A percentile compares a stretch with the other conserved stretches of the same genome.
Evolutionary conservation across 495 filamentous ascomycete genomes (phyloP).

Genomic region (Aspergillus cavernicola): DNA sequence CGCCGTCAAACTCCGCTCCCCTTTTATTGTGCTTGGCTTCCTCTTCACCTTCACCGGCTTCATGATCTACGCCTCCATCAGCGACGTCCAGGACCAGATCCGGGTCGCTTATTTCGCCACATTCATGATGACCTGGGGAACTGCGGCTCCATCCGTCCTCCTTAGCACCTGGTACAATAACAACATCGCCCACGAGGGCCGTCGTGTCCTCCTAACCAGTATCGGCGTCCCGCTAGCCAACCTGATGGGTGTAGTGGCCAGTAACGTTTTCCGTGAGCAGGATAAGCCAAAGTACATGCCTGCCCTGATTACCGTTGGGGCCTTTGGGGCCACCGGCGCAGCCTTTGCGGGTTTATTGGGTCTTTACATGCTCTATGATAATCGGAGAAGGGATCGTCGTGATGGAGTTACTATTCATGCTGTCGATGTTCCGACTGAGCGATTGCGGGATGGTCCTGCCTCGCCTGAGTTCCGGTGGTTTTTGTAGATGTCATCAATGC

Average conservation of each 20-base stretch:
- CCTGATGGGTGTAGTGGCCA: conserved; percentile 73
- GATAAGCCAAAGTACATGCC: conserved; percentile 73
- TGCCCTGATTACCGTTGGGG: conserved; percentile 67
- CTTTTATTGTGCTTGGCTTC: conserved; percentile 71
- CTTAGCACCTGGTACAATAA: conserved; percentile 70
- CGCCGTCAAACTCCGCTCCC: conserved; percentile 60
- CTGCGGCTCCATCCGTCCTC: conserved; percentile 50
- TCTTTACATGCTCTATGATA: conserved; percentile 68
- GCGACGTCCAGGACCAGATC: conserved; percentile 53
- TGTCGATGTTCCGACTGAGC: conserved; percentile 64
- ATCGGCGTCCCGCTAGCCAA: conserved; percentile 75
- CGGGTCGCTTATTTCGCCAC: conserved; percentile 71
- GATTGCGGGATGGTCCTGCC: conserved; percentile 63
- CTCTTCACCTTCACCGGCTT: conserved; percentile 71
- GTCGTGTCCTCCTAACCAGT: conserved; percentile 65
- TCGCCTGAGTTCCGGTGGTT: conserved; percentile 71
- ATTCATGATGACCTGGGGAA: conserved; percentile 81
- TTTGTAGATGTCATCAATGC: too few species aligned
- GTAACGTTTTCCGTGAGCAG: conserved; percentile 68
- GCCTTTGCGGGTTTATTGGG: conserved; percentile 56
- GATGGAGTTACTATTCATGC: conserved; percentile 60
- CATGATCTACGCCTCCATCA: conserved; percentile 67
- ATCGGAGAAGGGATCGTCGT: conserved; percentile 56
- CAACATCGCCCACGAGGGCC: conserved; percentile 72
- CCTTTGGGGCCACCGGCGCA: conserved; percentile 64